These are phyloP conservation scores for Actinomucor elegans DNA, from an alignment of 371 early-diverging fungal species.

Conservation along the genomic window DNA sequence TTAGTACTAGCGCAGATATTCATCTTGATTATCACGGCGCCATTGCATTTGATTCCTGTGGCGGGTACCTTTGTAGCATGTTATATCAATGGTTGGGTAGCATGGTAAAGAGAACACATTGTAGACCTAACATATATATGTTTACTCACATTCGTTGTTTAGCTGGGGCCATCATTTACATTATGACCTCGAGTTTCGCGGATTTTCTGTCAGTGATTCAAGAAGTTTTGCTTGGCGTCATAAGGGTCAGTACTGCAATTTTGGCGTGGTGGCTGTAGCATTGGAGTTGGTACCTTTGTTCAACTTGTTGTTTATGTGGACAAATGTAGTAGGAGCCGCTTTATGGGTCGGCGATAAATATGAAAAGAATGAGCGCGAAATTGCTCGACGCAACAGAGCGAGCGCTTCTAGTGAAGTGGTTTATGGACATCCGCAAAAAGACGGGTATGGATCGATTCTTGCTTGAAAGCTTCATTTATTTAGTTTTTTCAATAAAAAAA, in stretches of 20 bases:
- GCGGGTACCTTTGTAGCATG: constrained; percentile 57
- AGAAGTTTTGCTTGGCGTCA: constrained; percentile 47
- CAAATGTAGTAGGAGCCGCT: constrained; percentile 76
- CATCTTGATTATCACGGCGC: constrained; percentile 54
- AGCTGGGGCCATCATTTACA: constrained; percentile 57
- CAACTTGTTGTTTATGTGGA: constrained; percentile 72
- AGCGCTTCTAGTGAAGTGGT: constrained; percentile 1
- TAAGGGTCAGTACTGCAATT: constrained; percentile 43
- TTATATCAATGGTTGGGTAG: constrained; percentile 58
- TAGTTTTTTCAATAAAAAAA: neutral
- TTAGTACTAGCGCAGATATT: constrained; percentile 30
- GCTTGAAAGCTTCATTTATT: neutral
- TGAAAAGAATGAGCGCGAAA: constrained; percentile 41
- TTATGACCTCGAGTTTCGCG: constrained; percentile 59
- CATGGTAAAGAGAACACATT: constrained; percentile 29
- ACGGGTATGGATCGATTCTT: constrained; percentile 17
- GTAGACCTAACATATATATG: neutral
- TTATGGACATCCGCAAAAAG: neutral
- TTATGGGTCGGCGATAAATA: constrained; percentile 71
- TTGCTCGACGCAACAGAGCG: constrained; percentile 9
- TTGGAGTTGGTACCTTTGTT: constrained; percentile 69
- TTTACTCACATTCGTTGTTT: neutral
- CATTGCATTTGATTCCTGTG: constrained; percentile 62
- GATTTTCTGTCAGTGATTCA: constrained; percentile 49
- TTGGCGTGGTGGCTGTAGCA: constrained; percentile 65